These are phyloP conservation scores for Clavariopsis aquatica DNA, from an alignment of 495 filamentous ascomycete genomes.

Conservation along the genomic window DNA sequence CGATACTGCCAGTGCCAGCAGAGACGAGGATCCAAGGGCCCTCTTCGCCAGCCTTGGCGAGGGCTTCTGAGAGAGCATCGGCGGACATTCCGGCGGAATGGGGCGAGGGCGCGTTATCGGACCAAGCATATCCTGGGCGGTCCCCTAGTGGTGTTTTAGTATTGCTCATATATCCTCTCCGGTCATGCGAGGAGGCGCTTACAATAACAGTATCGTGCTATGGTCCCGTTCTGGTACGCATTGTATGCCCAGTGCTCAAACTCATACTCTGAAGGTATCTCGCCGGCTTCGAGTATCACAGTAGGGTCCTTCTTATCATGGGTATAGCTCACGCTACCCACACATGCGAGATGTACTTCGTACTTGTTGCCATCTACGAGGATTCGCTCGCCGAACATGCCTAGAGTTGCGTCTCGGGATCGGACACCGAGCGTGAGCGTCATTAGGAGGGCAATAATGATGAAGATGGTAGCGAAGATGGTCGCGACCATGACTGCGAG, in stretches of 20 bases:
- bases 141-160: constrained; percentile 50
- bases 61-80: constrained; percentile 80
- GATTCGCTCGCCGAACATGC: constrained; percentile 69
- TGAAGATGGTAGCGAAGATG: constrained; percentile 65
- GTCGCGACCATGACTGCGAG: constrained; percentile 74
- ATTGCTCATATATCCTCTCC: background rate
- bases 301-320: constrained; percentile 61
- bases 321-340: constrained; percentile 60
- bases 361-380: constrained; percentile 81
- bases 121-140: constrained; percentile 85
- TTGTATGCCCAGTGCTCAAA: constrained; percentile 70
- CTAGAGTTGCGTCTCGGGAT: constrained; percentile 69
- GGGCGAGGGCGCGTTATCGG: constrained; percentile 90
- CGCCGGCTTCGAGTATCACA: constrained; percentile 79
- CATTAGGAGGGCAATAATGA: constrained; percentile 66
- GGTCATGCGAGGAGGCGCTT: background rate
- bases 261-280: constrained; percentile 71
- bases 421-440: constrained; percentile 77
- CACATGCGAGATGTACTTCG: constrained; percentile 79
- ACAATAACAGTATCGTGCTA: constrained; percentile 88
- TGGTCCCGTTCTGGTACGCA: constrained; percentile 69
- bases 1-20: constrained; percentile 79
- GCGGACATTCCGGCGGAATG: constrained; percentile 87
- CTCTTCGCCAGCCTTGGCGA: constrained; percentile 75
- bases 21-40: constrained; percentile 78